Evolutionary conservation across 805 yeast genomes (phyloP), one percentile per base, ranked within the genome.

Genomic region (Tetrapisispora nanseiensis): DNA sequence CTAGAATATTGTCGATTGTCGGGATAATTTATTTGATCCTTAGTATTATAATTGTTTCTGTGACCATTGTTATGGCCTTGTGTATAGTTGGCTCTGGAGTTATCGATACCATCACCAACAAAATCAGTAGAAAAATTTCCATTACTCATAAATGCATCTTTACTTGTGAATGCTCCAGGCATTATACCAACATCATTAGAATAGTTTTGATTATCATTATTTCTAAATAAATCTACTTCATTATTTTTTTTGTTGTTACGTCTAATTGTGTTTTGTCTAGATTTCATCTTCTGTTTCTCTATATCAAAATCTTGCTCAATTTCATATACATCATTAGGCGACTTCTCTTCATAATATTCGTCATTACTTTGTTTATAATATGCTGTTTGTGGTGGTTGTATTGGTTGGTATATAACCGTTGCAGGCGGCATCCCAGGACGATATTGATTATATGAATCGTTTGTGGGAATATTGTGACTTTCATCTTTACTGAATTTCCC

Each of bases 231-330:
- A 8, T 22, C 10, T 19, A 4, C n/a, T n/a, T 13, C 10, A 2
- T 7, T 16, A 11, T 16, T 3, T 11, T 21, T 22, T 16, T 22
- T 20, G 4, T 5, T 9, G 23, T 32, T 13, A 9, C 27, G 32
- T 7, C 12, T 41, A 31, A 19, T 32, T 41, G 18, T 41, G 36
- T 33, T 44, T 28, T 35, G 33, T 40, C 29, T 31, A 22, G 48
- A 40, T 40, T 46, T 55, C 6, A 42, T 46, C 32, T 48, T 51
- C 37, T 56, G 63, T 13, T 52, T 54, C 42, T 59, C 63, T 15
- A 59, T 42, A 46, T 59, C 63, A 32, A 57, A 57, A 35, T 56
- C 61, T 43, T 57, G 54, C 38, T 59, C 63, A 33, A 59, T 20
- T 42, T 59, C 62, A 44, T 51, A 51, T 3, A 57, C 51, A 15